Conservation (phyloP, 495 filamentous ascomycete species). For the Talaromyces adpressus region DNA sequence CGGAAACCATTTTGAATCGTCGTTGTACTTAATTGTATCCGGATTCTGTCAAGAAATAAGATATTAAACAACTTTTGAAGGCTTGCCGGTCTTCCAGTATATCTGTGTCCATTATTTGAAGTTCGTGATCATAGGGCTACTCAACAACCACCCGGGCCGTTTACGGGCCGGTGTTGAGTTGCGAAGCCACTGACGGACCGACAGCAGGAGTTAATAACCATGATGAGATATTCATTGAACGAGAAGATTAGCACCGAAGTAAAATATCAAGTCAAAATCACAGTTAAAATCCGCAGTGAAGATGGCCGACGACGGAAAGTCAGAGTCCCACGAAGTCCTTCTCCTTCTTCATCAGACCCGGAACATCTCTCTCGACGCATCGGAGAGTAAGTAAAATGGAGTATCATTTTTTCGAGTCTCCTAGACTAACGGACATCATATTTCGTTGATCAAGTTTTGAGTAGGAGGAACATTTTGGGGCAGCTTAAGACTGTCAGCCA, state of each 20-base stretch:
- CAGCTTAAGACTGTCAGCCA: not conserved
- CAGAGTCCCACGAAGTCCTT: not conserved
- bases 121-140: not conserved
- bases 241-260: not conserved
- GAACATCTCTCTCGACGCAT: not conserved
- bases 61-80: not conserved
- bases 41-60: not conserved
- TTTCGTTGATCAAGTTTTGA: not conserved
- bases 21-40: not conserved
- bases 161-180: not conserved
- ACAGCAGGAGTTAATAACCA: not conserved
- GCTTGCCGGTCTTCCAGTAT: not conserved
- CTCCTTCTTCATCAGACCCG: not conserved
- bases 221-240: not conserved
- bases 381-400: not conserved
- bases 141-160: conserved; percentile 1
- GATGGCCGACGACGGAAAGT: not conserved
- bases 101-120: not conserved
- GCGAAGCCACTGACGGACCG: not conserved
- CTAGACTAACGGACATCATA: not conserved
- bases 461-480: not conserved
- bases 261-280: not conserved
- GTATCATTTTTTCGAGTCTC: not conserved
- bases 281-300: not conserved
- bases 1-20: conserved; percentile 4